Conservation (phyloP, 83 land plant genomes). For the Diphasiastrum complanatum region DNA sequence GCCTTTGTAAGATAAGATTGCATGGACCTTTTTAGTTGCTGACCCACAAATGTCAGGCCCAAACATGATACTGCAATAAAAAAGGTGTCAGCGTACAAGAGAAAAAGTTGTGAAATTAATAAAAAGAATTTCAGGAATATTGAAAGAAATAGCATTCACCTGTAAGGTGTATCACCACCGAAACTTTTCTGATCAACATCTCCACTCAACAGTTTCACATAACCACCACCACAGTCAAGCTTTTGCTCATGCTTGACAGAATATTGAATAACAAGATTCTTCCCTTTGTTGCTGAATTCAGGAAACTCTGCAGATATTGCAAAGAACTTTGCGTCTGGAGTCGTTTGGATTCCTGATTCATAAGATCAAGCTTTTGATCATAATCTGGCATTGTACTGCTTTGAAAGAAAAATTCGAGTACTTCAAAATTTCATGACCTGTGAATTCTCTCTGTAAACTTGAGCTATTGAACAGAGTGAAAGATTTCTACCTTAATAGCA, state of each 20-base stretch:
- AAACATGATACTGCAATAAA: constrained; percentile 78
- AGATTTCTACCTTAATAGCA: too few species aligned
- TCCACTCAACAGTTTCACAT: constrained; percentile 9
- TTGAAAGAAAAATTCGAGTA: too few species aligned
- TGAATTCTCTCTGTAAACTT: too few species aligned
- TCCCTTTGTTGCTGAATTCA: constrained; percentile 11
- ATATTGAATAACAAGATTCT: constrained; percentile 7
- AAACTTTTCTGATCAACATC: constrained; percentile 11
- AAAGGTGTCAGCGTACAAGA: too few species aligned
- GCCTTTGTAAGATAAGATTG: constrained; percentile 49
- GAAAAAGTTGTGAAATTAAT: too few species aligned
- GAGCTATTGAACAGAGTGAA: too few species aligned
- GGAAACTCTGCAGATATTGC: constrained; percentile 16
- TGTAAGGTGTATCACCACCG: constrained; percentile 14
- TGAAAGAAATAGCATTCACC: not conserved
- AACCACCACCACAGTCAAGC: constrained; percentile 14
- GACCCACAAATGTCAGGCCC: constrained; percentile 90
- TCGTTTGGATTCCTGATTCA: constrained; percentile 10
- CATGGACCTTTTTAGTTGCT: constrained; percentile 77
- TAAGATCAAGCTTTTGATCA: not conserved
- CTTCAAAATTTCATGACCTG: too few species aligned
- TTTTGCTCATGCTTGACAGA: constrained; percentile 16
- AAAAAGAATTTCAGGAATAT: too few species aligned
- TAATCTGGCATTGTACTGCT: too few species aligned
- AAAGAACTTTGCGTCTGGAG: constrained; percentile 6